These are phyloP conservation scores for Russula abietina DNA, from an alignment of 768 basidiomycete species.

Conservation along the genomic window DNA sequence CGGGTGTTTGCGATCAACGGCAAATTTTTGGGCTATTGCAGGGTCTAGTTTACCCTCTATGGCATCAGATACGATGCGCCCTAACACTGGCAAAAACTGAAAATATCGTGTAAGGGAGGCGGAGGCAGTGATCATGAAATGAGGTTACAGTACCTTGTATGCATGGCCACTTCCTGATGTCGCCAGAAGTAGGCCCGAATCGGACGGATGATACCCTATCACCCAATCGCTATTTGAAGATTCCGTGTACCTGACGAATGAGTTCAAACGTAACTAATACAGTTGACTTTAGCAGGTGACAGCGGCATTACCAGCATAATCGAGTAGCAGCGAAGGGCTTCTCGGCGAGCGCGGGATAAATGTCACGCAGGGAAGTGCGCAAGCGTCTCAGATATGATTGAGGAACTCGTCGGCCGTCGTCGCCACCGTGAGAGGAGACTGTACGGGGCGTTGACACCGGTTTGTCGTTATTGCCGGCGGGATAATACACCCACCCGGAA, in stretches of 20 bases:
- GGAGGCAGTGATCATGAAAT: not conserved
- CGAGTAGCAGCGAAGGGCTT: conserved; percentile 69
- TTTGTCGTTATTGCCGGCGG: conserved; percentile 27
- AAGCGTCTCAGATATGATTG: conserved; percentile 44
- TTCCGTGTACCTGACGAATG: conserved; percentile 74
- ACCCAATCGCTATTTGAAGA: conserved; percentile 85
- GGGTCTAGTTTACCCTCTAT: conserved; percentile 59
- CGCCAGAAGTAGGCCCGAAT: conserved; percentile 64
- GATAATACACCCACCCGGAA: conserved; percentile 57
- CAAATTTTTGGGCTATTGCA: conserved; percentile 52
- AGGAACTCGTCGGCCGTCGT: conserved; percentile 62
- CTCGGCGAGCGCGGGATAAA: conserved; percentile 74
- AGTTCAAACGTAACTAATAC: not conserved
- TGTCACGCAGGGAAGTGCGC: conserved; percentile 43
- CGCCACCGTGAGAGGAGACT: conserved; percentile 45
- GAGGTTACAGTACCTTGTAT: conserved; percentile 54
- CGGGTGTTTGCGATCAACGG: conserved; percentile 43
- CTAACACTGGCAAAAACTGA: conserved; percentile 85
- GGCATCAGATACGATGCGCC: conserved; percentile 65
- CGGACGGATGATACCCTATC: conserved; percentile 63
- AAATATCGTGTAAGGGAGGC: not conserved
- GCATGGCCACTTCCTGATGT: conserved; percentile 88
- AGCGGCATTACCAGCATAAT: conserved; percentile 73
- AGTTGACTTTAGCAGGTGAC: not conserved
- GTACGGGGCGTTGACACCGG: conserved; percentile 75